Base-by-base conservation (phyloP, 2,329 filamentous ascomycete genomes). In the Cladosporium sp. region DNA sequence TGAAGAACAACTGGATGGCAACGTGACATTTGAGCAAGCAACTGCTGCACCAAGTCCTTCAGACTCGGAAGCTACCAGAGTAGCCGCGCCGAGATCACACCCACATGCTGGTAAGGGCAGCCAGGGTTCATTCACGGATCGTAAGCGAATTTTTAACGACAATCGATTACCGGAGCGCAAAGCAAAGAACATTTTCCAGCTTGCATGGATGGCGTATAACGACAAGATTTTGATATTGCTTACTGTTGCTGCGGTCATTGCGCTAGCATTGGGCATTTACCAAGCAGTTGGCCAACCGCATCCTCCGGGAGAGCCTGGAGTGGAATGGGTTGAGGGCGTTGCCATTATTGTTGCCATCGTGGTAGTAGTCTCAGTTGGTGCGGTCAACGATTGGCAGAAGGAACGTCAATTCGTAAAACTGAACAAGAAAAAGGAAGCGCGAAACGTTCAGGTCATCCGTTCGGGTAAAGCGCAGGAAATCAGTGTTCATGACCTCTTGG, bases 151-250 rank as follows among this genome's bases (percentile, higher is more conserved):
- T 7, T 91, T 81, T 63, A 82, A 80, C 47, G 78, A 81, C 55
- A 90, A 90, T 62, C 74, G 80, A 38, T 70, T 91, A 30, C 86
- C 86, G 0, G 81, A 80, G 56, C 80, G 80, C 59, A 86, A 85
- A 60, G 73, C 82, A 19, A 89, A 88, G 64, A 83, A 74, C 33
- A 82, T 90, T 45, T 72, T 85, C 53, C 75, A 83, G 60, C 70
- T 90, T 36, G 85, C 88, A 55, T 91, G 86, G 86, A 85, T 88
- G 60, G 85, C 86, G 1, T 88, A 88, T 69, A 89, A 90, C 62
- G 86, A 91, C 68, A 91, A 90, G 60, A 82, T 91, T 9, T 72
- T 89, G 46, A 85, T 89, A 49, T 70, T 89, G 4, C 73, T 89
- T 52, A 85, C 84, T 1, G 74, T 83, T 16, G 85, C 86, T 7